These are phyloP conservation scores for Coffea eugenioides DNA, from an alignment of 257 asterid species.

Conservation along the genomic window DNA sequence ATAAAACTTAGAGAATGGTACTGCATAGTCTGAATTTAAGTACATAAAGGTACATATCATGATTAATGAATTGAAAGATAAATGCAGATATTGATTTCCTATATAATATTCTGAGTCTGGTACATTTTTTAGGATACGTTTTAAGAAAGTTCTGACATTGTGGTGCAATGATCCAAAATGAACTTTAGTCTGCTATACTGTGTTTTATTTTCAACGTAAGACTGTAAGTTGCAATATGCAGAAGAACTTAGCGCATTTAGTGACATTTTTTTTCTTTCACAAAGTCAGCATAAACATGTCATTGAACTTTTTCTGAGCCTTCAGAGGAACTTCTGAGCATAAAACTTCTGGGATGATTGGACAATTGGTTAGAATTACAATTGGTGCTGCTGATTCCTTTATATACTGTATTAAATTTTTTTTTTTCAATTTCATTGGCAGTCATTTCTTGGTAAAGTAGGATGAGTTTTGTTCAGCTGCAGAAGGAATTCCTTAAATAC, in stretches of 20 bases:
- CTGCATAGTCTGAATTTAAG: neutral
- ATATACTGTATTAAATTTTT: neutral
- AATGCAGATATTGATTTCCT: neutral
- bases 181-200: neutral
- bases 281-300: neutral
- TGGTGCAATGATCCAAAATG: neutral
- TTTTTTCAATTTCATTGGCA: slow-evolving; percentile 20
- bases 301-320: neutral
- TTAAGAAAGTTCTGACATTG: too few relatives aligned
- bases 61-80: neutral
- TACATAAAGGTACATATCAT: neutral
- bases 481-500: slow-evolving; percentile 12
- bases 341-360: neutral
- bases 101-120: neutral
- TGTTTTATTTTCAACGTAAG: neutral
- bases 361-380: neutral
- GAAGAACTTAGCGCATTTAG: neutral
- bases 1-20: neutral
- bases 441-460: slow-evolving; percentile 70
- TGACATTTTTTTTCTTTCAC: neutral
- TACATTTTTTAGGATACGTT: neutral
- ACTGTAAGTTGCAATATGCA: too few relatives aligned
- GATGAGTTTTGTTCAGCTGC: slow-evolving; percentile 36
- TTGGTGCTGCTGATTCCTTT: neutral
- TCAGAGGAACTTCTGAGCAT: neutral